Percentiles rank a stretch among this genome's conserved stretches.
Evolutionary conservation across 441 rosid species (phyloP).

Genomic region (Theobroma grandiflorum): DNA sequence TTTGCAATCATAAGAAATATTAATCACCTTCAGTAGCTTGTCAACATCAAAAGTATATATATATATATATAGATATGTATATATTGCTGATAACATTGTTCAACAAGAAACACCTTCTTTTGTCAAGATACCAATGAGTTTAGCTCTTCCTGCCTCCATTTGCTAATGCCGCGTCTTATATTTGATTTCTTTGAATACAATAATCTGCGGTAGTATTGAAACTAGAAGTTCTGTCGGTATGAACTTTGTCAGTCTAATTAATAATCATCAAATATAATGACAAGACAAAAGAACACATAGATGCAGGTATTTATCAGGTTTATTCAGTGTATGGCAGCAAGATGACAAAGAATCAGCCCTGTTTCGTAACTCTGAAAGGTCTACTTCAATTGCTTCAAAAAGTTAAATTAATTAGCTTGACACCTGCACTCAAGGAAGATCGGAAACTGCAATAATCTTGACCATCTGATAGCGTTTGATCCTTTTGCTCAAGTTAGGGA

Average conservation of each 20-base stretch:
- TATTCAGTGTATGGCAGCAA: slow-evolving; percentile 5
- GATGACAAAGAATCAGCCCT: background rate
- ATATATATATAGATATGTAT: no score
- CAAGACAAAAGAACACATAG: background rate
- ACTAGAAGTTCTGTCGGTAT: slow-evolving; percentile 18
- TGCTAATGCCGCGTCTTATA: background rate
- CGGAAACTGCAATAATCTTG: background rate
- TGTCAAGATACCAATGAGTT: background rate
- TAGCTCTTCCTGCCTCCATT: background rate
- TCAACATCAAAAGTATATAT: background rate
- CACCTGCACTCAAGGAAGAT: background rate
- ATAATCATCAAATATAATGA: slow-evolving; percentile 17
- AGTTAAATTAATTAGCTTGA: background rate
- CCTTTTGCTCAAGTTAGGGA: no score
- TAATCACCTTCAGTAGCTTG: background rate
- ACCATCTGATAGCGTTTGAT: background rate
- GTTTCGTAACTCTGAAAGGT: background rate
- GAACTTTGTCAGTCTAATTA: slow-evolving; percentile 5
- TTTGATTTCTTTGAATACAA: background rate
- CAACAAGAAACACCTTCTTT: background rate
- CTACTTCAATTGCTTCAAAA: background rate
- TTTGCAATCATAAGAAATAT: background rate
- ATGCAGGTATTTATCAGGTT: background rate
- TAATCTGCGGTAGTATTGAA: no score
- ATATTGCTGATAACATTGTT: no score